These are phyloP conservation scores for Prunella vulgaris DNA, from an alignment of 257 asterid genomes.

Conservation along the genomic window DNA sequence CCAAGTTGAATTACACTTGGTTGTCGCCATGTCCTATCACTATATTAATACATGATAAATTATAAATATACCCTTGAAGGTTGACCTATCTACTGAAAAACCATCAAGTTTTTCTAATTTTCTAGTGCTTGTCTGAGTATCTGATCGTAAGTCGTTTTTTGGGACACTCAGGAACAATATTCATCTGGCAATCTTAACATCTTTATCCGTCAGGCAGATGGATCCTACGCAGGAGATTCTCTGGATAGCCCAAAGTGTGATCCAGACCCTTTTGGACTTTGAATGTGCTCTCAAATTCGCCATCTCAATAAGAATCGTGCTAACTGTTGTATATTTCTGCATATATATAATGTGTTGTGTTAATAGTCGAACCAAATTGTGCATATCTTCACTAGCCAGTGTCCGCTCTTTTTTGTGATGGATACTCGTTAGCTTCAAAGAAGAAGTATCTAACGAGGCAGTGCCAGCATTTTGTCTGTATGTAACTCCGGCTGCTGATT, in stretches of 20 bases:
- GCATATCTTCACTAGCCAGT: slow-evolving; percentile 30
- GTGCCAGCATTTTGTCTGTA: slow-evolving; percentile 24
- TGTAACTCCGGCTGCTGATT: slow-evolving; percentile 27
- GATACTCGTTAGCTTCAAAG: slow-evolving; percentile 33
- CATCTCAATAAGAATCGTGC: slow-evolving; percentile 5
- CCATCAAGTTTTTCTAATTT: neutral
- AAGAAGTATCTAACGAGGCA: slow-evolving; percentile 16
- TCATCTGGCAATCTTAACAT: slow-evolving; percentile 76
- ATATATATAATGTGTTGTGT: slow-evolving; percentile 23
- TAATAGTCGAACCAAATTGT: slow-evolving; percentile 29
- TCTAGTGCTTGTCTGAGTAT: neutral
- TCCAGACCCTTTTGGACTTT: slow-evolving; percentile 34
- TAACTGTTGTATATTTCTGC: slow-evolving; percentile 39
- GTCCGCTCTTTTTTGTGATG: slow-evolving; percentile 42
- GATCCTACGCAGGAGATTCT: slow-evolving; percentile 82
- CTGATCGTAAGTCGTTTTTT: slow-evolving; percentile 18
- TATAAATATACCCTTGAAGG: neutral
- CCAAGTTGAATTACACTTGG: neutral
- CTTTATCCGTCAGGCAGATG: slow-evolving; percentile 84
- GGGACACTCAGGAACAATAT: slow-evolving; percentile 47
- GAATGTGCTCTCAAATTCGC: slow-evolving; percentile 7
- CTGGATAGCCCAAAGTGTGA: slow-evolving; percentile 75
- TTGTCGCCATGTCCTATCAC: neutral
- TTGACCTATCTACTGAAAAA: neutral
- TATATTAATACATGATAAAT: neutral